These are phyloP conservation scores for Fagus crenata DNA, from an alignment of 306 rosid species.

Conservation along the genomic window DNA sequence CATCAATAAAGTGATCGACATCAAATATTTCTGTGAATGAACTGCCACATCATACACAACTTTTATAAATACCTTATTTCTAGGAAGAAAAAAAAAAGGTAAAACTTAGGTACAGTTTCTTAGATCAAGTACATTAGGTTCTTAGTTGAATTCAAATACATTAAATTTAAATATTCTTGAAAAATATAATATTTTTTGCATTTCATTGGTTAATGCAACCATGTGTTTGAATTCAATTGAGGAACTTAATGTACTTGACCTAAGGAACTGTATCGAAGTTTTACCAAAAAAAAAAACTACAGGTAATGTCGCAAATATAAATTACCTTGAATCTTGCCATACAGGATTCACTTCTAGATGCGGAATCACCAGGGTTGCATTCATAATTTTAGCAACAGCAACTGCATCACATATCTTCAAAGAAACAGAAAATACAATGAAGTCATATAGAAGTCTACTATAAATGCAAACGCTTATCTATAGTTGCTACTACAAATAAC, in stretches of 20 bases:
- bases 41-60: slow-evolving; percentile 53
- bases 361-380: slow-evolving; percentile 96
- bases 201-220: no score
- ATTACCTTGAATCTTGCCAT: slow-evolving; percentile 88
- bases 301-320: not conserved
- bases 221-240: no score
- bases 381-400: slow-evolving; percentile 86
- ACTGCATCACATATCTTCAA: slow-evolving; percentile 96
- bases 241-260: no score
- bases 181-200: no score
- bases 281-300: not conserved
- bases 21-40: slow-evolving; percentile 90
- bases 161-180: no score
- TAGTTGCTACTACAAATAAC: not conserved
- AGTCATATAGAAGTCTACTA: not conserved
- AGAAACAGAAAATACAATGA: slow-evolving; percentile 10
- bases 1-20: slow-evolving; percentile 92
- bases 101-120: no score
- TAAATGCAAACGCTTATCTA: not conserved
- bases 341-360: slow-evolving; percentile 91
- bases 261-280: no score
- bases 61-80: not conserved
- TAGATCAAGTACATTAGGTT: no score
- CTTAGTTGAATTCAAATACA: no score
- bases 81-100: not conserved